Percentiles rank a stretch among this genome's conserved stretches.
These are phyloP conservation scores for Cercospora sesami DNA, from an alignment of 2,329 filamentous ascomycete species.

Conservation along the genomic window DNA sequence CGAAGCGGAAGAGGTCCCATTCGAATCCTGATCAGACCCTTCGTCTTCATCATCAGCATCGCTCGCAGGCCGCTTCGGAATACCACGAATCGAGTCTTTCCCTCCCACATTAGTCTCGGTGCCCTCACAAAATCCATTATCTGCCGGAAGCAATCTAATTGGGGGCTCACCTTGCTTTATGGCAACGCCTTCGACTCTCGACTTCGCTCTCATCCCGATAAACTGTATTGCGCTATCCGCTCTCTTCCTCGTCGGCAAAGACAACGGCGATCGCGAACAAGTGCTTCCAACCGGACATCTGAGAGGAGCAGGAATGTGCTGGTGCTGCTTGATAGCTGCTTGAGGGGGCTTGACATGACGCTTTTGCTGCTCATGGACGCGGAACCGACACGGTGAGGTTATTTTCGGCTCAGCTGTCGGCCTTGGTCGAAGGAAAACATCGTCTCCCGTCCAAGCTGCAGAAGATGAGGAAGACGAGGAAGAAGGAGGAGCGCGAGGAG, in stretches of 20 bases:
- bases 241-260: neutral
- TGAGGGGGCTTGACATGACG: neutral
- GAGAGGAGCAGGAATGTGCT: neutral
- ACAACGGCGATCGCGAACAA: neutral
- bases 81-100: neutral
- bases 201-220: neutral
- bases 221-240: neutral
- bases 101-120: neutral
- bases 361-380: neutral
- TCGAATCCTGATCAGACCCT: neutral
- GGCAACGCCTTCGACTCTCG: neutral
- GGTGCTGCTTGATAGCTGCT: neutral
- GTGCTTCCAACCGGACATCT: neutral
- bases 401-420: neutral
- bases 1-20: neutral
- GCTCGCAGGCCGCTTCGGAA: conserved; percentile 16
- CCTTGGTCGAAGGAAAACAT: conserved; percentile 20
- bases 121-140: neutral
- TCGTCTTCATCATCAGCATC: conserved; percentile 26
- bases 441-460: conserved; percentile 31
- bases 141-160: neutral
- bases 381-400: neutral
- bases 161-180: neutral
- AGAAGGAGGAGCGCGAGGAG: neutral
- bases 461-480: conserved; percentile 16